Base-by-base conservation (phyloP, 805 yeast genomes). In the Starmera dryadoides region DNA sequence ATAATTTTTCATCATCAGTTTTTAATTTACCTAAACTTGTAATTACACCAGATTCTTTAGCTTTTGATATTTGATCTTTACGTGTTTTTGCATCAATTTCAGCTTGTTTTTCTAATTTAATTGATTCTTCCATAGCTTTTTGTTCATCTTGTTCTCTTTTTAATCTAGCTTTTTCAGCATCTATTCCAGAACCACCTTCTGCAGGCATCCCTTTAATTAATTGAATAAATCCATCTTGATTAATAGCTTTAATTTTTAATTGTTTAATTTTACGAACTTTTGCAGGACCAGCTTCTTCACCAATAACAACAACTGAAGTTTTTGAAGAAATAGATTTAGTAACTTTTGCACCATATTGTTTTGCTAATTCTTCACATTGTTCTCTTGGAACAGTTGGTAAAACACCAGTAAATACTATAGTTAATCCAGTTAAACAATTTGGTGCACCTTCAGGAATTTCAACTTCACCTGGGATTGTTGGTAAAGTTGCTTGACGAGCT, bases 231-330 rank as follows among this genome's bases (percentile, higher is more conserved):
- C 98, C 98, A 10, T 75, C 85, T 59, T 93, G 95, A 52, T 77
- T 80, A 43, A 91, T 81, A 31, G 94, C 87, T 60, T 89, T 89
- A 39, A 86, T 77, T 7, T 75, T 72, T 46, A 80, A 66, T 38
- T 77, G 75, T 50, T 77, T 81, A 47, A 94, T 91, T 53, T 81
- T 86, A 50, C 77, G 76, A 33, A 93, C 77, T 60, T 93, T 93
- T n/a, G 87, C 79, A 2, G 98, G 97, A 1, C 98, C 98, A 2
- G 98, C 98, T 48, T 93, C 97, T 38, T 74, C 87, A 7, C 98
- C 98, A 23, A 93, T 69, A 2, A 93, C 97, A 2, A 91, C 95
- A 34, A 88, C 68, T 19, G 87, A 75, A 1, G 98, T 93, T 52
- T 82, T 86, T 10, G 86, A 77, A 40, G 93, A 84, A 20, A 91